These are phyloP conservation scores for Trichothecium roseum DNA, from an alignment of 2,329 filamentous ascomycete genomes.

Conservation along the genomic window DNA sequence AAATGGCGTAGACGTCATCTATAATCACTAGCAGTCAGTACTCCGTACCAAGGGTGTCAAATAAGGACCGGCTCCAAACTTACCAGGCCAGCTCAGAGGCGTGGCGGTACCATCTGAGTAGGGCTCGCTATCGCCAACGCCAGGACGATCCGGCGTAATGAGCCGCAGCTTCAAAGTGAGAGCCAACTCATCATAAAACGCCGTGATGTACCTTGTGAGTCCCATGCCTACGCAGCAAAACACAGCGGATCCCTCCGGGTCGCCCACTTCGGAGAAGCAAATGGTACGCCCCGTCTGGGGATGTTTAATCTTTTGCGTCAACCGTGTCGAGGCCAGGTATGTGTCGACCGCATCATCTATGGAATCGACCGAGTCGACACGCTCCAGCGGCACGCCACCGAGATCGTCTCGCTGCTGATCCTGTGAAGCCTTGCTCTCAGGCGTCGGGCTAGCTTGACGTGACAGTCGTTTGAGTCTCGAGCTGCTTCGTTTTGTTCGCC, in stretches of 20 bases:
- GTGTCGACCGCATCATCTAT: constrained; percentile 80
- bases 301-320: constrained; percentile 82
- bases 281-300: constrained; percentile 80
- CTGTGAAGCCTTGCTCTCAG: neutral
- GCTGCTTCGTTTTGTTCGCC: constrained; percentile 42
- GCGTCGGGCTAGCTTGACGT: constrained; percentile 28
- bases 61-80: constrained; percentile 21
- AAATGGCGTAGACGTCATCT: constrained; percentile 87
- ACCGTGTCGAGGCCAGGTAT: constrained; percentile 70
- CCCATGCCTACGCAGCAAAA: constrained; percentile 99
- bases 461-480: constrained; percentile 51
- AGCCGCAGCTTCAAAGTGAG: constrained; percentile 77
- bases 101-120: constrained; percentile 75
- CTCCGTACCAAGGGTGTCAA: too few species aligned
- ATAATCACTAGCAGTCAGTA: too few species aligned
- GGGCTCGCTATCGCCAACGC: constrained; percentile 82
- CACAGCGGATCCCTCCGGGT: constrained; percentile 81
- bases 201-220: constrained; percentile 86
- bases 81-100: constrained; percentile 89
- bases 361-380: constrained; percentile 72
- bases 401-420: constrained; percentile 18
- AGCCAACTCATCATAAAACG: constrained; percentile 94
- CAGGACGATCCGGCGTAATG: constrained; percentile 88
- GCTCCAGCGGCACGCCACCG: constrained; percentile 43
- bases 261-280: constrained; percentile 93